phyloP scores from a whole-genome alignment of 1,284 basidiomycete genomes.

The Rhodotorula sp. region DNA sequence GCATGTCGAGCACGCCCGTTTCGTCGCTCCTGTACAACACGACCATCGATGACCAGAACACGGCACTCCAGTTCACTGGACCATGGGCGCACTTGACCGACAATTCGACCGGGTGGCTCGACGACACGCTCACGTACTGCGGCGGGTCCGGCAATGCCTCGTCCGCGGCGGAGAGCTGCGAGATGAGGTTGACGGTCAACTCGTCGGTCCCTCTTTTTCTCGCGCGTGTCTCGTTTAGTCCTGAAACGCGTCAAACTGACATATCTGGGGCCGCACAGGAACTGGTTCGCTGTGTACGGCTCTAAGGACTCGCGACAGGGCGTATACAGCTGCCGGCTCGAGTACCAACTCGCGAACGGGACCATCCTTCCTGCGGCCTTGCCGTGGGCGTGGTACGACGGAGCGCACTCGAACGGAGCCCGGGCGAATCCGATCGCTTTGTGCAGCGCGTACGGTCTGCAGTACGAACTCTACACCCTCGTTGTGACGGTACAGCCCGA shows the following conservation, averaged over 20 bases:
- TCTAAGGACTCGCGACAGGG: too few species aligned
- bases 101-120: background rate
- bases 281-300: too few species aligned
- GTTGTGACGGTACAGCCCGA: conserved; percentile 10
- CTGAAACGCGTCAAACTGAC: too few species aligned
- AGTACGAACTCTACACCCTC: background rate
- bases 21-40: background rate
- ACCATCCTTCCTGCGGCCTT: background rate
- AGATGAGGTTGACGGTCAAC: background rate
- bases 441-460: background rate
- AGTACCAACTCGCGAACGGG: background rate
- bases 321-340: background rate
- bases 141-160: background rate
- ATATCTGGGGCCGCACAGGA: too few species aligned
- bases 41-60: background rate
- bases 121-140: background rate
- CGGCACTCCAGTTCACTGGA: background rate
- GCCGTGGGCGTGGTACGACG: conserved; percentile 12
- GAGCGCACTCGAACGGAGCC: background rate
- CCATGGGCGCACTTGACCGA: conserved; percentile 1
- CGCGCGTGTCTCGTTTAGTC: too few species aligned
- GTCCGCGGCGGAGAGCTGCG: background rate
- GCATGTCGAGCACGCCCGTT: background rate
- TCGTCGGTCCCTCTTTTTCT: background rate
- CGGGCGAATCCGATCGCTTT: background rate